A percentile compares a stretch with the other conserved stretches of the same genome.
Conservation (phyloP, 2,329 filamentous ascomycete genomes). For the Dothidotthia symphoricarpi region DNA sequence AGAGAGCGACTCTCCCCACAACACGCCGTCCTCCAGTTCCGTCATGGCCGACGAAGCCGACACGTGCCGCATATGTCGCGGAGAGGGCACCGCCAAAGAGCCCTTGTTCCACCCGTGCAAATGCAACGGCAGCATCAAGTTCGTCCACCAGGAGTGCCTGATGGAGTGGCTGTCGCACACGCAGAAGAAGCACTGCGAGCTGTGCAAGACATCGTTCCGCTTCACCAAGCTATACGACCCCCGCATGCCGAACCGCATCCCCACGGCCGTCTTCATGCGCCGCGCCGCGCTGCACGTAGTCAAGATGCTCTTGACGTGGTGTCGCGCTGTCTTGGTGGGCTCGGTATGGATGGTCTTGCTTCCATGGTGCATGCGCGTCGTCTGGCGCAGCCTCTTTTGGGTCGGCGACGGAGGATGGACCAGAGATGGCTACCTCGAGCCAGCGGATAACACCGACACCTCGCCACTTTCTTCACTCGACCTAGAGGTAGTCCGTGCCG, state of each 20-base stretch:
- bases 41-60: conserved; percentile 56
- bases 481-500: conserved; percentile 18
- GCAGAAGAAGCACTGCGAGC: conserved; percentile 98
- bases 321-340: conserved; percentile 73
- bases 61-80: conserved; percentile 96
- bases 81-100: conserved; percentile 77
- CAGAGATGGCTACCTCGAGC: conserved; percentile 38
- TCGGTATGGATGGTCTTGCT: conserved; percentile 87
- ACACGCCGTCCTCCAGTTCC: conserved; percentile 42
- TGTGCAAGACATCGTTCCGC: conserved; percentile 96
- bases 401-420: conserved; percentile 75
- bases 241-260: conserved; percentile 84
- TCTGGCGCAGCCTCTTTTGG: conserved; percentile 96
- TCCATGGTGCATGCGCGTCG: conserved; percentile 84
- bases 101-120: conserved; percentile 97
- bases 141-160: conserved; percentile 93
- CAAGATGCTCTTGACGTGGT: conserved; percentile 71
- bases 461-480: conserved; percentile 8
- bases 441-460: conserved; percentile 3
- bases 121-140: conserved; percentile 98
- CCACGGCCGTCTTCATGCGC: conserved; percentile 74
- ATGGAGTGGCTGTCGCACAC: conserved; percentile 99
- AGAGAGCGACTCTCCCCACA: conserved; percentile 5
- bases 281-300: conserved; percentile 73
- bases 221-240: conserved; percentile 98